Evolutionary conservation across 306 rosid species (phyloP).

Genomic region (Dalbergia cultrata): DNA sequence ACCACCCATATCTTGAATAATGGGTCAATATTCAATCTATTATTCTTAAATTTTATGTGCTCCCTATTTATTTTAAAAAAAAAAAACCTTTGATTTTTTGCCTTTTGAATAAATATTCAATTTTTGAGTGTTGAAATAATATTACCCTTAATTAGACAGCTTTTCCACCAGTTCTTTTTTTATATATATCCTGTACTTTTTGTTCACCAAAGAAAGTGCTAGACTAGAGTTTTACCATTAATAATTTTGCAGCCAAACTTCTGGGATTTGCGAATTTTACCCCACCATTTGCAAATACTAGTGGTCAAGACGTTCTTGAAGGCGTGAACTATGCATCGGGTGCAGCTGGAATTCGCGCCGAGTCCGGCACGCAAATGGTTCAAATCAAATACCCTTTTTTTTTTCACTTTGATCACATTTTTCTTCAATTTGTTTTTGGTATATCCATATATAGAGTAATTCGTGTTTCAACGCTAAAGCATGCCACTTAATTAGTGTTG

Average conservation of each 20-base stretch:
- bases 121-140: no score
- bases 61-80: no score
- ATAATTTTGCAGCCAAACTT: constrained; percentile 4
- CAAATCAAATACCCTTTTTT: neutral
- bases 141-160: no score
- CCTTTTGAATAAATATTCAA: no score
- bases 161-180: no score
- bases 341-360: constrained; percentile 34
- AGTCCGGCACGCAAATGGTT: neutral
- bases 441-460: no score
- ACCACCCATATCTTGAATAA: no score
- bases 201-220: neutral
- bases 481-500: neutral
- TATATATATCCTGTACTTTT: neutral
- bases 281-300: constrained; percentile 36
- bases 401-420: no score
- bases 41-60: no score
- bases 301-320: constrained; percentile 23
- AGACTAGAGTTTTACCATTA: neutral
- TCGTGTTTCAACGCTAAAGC: neutral
- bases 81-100: no score
- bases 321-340: constrained; percentile 53
- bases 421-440: neutral
- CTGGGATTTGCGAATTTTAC: constrained; percentile 31
- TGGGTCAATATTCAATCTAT: no score